phyloP scores from a whole-genome alignment of 495 filamentous ascomycete genomes.

The Penicillium simplicissimum region DNA sequence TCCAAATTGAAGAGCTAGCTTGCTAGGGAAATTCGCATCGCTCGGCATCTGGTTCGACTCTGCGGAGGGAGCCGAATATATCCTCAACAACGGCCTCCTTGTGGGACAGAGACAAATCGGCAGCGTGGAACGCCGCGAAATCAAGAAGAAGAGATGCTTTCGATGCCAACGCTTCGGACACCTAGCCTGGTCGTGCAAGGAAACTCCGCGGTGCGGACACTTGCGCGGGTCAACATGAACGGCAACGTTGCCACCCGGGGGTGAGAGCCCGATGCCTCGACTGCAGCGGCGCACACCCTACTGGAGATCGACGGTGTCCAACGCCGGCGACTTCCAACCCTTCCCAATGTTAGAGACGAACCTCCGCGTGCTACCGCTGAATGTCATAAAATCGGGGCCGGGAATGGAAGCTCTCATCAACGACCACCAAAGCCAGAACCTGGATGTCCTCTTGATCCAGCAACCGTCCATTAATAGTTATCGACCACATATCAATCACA shows the following conservation, averaged over 20 bases:
- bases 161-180: constrained; percentile 28
- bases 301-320: constrained; percentile 19
- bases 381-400: constrained; percentile 29
- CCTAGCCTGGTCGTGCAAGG: constrained; percentile 33
- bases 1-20: constrained; percentile 26
- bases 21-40: constrained; percentile 13
- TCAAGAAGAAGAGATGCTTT: neutral
- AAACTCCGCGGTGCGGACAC: constrained; percentile 30
- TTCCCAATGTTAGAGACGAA: constrained; percentile 24
- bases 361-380: constrained; percentile 31
- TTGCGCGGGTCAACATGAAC: constrained; percentile 28
- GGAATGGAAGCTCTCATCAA: constrained; percentile 37
- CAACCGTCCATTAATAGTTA: constrained; percentile 18
- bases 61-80: neutral
- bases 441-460: constrained; percentile 32
- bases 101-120: neutral
- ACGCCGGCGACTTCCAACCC: constrained; percentile 11
- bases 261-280: constrained; percentile 26
- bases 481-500: neutral
- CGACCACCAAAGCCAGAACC: constrained; percentile 25
- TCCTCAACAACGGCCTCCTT: neutral
- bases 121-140: neutral
- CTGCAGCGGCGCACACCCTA: constrained; percentile 28
- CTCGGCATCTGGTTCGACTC: neutral
- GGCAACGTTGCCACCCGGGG: constrained; percentile 23